phyloP scores from a whole-genome alignment of 768 basidiomycete genomes.

The Suillus fuscotomentosus region DNA sequence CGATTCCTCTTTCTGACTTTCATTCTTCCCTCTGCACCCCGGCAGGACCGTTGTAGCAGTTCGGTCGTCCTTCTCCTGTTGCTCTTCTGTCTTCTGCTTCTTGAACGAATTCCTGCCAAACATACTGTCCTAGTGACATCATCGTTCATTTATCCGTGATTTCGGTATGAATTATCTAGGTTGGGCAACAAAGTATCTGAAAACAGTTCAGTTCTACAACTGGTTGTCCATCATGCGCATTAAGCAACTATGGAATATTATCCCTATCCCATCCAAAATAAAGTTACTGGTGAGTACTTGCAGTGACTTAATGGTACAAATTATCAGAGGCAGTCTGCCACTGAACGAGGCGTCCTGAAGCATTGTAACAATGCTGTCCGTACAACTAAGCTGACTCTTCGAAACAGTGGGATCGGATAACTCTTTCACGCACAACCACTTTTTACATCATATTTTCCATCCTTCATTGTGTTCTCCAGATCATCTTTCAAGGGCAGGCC shows the following conservation, averaged over 20 bases:
- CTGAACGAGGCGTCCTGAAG: not conserved
- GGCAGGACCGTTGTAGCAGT: conserved; percentile 36
- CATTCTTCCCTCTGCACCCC: conserved; percentile 25
- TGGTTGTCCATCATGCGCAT: conserved; percentile 34
- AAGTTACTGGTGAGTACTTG: conserved; percentile 46
- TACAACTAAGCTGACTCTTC: not conserved
- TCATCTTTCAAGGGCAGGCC: conserved; percentile 65
- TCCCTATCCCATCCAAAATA: conserved; percentile 38
- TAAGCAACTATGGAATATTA: conserved; percentile 36
- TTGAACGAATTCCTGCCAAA: conserved; percentile 24
- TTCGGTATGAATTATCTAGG: conserved; percentile 2
- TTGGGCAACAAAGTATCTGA: not conserved
- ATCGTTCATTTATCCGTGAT: conserved; percentile 26
- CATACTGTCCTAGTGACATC: conserved; percentile 45
- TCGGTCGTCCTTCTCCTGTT: conserved; percentile 8
- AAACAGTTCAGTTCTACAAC: not conserved
- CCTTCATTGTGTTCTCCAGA: conserved; percentile 64
- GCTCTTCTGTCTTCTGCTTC: conserved; percentile 11
- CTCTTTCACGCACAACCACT: conserved; percentile 63
- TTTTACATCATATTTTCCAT: conserved; percentile 68
- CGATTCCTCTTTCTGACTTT: conserved; percentile 21
- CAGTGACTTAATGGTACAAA: not conserved
- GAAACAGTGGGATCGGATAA: conserved; percentile 65
- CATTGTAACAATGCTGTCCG: not conserved
- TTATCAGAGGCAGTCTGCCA: not conserved